A percentile compares a stretch with the other conserved stretches of the same genome.
Conservation (phyloP, 371 early-diverging fungal genomes). For the Lichtheimia corymbifera region DNA sequence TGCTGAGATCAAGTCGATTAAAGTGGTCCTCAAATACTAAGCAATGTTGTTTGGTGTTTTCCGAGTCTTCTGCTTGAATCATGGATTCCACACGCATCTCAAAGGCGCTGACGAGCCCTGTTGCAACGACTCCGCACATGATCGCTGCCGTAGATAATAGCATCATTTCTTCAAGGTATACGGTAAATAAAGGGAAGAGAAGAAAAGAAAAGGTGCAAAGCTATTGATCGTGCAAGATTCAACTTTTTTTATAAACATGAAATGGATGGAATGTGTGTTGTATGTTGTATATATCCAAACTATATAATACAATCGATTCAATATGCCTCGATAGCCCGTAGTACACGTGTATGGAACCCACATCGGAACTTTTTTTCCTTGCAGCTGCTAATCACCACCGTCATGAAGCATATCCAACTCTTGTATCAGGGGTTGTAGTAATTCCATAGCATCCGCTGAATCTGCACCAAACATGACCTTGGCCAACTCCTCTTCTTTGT, state of each 20-base stretch:
- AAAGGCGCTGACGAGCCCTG: not conserved
- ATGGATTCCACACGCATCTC: not conserved
- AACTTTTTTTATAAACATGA: not conserved
- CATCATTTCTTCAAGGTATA: not conserved
- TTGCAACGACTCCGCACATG: constrained; percentile 25
- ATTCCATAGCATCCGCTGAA: not conserved
- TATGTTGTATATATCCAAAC: too few relatives aligned
- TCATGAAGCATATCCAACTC: constrained; percentile 2
- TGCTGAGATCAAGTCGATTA: constrained; percentile 53
- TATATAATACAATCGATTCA: too few relatives aligned
- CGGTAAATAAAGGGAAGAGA: not conserved
- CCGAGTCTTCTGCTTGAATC: not conserved
- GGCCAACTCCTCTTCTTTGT: not conserved
- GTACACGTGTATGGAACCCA: not conserved
- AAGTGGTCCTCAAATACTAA: constrained; percentile 67
- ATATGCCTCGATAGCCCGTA: not conserved
- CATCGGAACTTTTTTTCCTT: constrained; percentile 3
- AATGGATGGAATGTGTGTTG: not conserved
- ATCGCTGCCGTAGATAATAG: too few relatives aligned
- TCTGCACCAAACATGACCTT: not conserved
- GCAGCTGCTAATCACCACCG: too few relatives aligned
- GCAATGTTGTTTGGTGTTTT: constrained; percentile 29
- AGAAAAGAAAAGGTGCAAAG: not conserved
- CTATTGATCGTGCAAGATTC: too few relatives aligned
- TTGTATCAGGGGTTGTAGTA: not conserved